Base-by-base conservation (phyloP, 768 basidiomycete genomes). In the Russula vinacea region DNA sequence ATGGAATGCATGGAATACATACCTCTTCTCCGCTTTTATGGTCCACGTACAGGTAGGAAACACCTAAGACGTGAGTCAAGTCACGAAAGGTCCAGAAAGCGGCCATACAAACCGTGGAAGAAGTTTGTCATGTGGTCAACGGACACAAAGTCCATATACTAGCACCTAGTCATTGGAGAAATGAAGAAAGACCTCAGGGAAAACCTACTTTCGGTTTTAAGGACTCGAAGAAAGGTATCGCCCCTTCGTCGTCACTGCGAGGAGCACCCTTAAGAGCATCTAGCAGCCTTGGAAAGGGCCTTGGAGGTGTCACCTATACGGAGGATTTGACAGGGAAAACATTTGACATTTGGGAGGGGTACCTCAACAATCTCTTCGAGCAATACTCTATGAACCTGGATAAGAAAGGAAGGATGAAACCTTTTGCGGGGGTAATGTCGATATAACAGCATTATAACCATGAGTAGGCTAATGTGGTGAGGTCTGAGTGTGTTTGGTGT, bases 361-460 rank as follows among this genome's bases (percentile, higher is more conserved):
- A 83, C 91, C 81, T 94, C 91, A 16, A 85, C 79, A 4, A 88
- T 78, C 74, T 94, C 89, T 60, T 81, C 79, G 60, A 93, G 74
- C 37, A 93, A 76, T 58, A 88, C 75, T 19, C 88, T 84, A 62
- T 86, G 83, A 16, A 90, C 70, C 68, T 87, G 84, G 22, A 90
- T 76, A 16, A 83, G 71, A 70, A 89, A 91, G 8, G 74, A 67
- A 24, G 81, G 71, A 1, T 88, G 83, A 11, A 90, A 78, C 29
- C 78, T 78, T 60, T 79, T 80, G 49, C 80, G 74, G 29, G 79
- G 78, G 62, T 79, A 78, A 67, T 88, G 85, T 71, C 83, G 86
- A 73, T 86, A 89, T 5, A 82, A 76, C 14, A 87, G 76, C 63
- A 85, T 76, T 40, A 92, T 77, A 29, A 90, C 76, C 39, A 82